Evolutionary conservation across 441 rosid genomes (phyloP).

Genomic region (Raphanus hybrid): DNA sequence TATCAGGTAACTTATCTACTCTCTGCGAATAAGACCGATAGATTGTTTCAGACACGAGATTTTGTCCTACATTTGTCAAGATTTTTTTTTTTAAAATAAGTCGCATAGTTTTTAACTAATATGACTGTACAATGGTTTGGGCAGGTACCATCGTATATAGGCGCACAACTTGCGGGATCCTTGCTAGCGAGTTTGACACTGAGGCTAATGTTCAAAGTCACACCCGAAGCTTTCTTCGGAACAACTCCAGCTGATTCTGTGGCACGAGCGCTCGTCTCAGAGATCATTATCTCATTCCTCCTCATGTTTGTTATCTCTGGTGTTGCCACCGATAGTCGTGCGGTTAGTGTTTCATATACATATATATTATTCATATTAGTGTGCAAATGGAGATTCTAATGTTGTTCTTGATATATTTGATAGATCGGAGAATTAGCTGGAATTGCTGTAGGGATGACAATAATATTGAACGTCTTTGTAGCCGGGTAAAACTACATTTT

Average conservation of each 20-base stretch:
- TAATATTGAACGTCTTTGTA: slow-evolving; percentile 48
- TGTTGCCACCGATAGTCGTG: slow-evolving; percentile 55
- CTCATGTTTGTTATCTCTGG: slow-evolving; percentile 77
- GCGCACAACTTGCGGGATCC: slow-evolving; percentile 68
- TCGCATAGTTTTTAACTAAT: neutral
- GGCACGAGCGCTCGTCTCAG: slow-evolving; percentile 56
- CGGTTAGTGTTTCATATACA: slow-evolving; percentile 46
- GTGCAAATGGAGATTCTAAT: neutral
- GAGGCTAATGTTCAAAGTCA: slow-evolving; percentile 49
- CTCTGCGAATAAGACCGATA: neutral
- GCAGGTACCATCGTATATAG: slow-evolving; percentile 65
- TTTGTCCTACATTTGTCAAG: neutral
- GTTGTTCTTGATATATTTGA: neutral
- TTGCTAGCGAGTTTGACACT: slow-evolving; percentile 68
- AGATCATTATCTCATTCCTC: slow-evolving; percentile 67
- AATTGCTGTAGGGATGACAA: slow-evolving; percentile 79
- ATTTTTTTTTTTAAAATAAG: neutral
- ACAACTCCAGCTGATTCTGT: slow-evolving; percentile 66
- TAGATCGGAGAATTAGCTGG: slow-evolving; percentile 69
- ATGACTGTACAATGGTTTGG: slow-evolving; percentile 14
- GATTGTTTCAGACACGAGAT: neutral
- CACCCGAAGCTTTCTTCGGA: slow-evolving; percentile 61
- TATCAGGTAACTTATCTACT: slow-evolving; percentile 1
- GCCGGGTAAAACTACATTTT: neutral
- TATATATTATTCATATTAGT: neutral